Base-by-base conservation (phyloP, 805 yeast species). In the Saccharomycopsis vini region DNA sequence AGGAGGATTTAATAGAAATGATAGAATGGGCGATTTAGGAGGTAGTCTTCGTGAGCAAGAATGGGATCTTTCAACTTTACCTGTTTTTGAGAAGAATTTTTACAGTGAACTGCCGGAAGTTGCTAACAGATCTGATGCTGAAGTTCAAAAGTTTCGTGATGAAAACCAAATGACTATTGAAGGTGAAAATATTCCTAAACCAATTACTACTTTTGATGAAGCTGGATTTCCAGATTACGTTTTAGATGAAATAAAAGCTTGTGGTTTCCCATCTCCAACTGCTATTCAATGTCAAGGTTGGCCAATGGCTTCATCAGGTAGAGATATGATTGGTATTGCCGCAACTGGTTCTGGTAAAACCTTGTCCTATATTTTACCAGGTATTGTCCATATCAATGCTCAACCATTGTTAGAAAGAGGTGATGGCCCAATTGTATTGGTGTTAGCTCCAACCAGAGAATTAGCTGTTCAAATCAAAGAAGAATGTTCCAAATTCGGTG, bases 321-420 rank as follows among this genome's bases (percentile, higher is more conserved):
- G 97, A 71, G 97, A 92, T 64, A 83, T 92, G 90, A 85, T 92
- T 67, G 98, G 98, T 75, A 82, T 92, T 64, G 97, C 98, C 46
- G 83, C 96, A 55, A 92, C 98, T 54, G 98, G 98, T 69, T 89
- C 97, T 45, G 98, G 98, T 75, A 92, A 92, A 74, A 92, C 98
- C 51, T 73, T 92, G 57, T 86, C 97, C 34, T 92, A 90, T 74
- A 87, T 96, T 73, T 73, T 92, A 61, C 98, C 98, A 53, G 83
- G 92, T 53, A 92, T 92, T 62, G 95, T 90, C 46, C 98, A 90
- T 69, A 90, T 89, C 69, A 90, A 92, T 60, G 98, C 98, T 47
- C 98, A 92, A 71, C 97, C 97, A 40, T 76, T 88, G 56, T 74
- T 92, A 56, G 71, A 79, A 54, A 89, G 80, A 46, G 97, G 97